phyloP scores from a whole-genome alignment of 108 stramenopile species.

The Nannochloropsis oceanica region DNA sequence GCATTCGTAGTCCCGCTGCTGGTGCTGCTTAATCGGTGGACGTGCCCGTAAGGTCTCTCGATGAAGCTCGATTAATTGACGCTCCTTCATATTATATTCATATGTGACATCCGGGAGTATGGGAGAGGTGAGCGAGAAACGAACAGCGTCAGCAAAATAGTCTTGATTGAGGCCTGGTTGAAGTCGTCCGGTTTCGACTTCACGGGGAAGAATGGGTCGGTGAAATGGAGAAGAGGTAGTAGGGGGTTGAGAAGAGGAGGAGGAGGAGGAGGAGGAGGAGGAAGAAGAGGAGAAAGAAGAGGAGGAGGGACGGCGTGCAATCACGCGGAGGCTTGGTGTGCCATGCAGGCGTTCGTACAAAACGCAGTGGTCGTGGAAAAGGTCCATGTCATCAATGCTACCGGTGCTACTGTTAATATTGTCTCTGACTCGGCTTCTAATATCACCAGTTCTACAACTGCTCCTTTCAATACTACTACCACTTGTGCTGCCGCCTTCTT shows the following conservation, averaged over 20 bases:
- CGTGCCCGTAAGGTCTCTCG: neutral
- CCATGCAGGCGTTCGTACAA: constrained; percentile 5
- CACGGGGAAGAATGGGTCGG: neutral
- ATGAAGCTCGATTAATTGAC: neutral
- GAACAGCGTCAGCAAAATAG: neutral
- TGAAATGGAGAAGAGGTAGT: neutral
- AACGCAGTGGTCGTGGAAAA: constrained; percentile 15
- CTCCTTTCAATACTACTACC: neutral
- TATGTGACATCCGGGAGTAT: neutral
- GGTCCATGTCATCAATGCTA: constrained; percentile 18
- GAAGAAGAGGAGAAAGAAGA: neutral
- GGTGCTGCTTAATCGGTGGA: neutral
- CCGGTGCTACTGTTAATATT: neutral
- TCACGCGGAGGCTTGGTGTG: neutral
- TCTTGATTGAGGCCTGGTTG: neutral
- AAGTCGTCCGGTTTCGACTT: neutral
- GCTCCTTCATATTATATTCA: neutral
- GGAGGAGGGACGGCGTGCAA: neutral
- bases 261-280: neutral
- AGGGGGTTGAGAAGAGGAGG: neutral
- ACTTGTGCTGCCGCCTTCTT: neutral
- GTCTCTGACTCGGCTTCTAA: neutral
- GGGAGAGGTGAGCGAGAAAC: neutral
- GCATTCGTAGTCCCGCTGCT: neutral
- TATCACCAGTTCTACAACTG: neutral